phyloP scores from a whole-genome alignment of 192 early-diverging fungal genomes.

The Nowakowskiella sp. region DNA sequence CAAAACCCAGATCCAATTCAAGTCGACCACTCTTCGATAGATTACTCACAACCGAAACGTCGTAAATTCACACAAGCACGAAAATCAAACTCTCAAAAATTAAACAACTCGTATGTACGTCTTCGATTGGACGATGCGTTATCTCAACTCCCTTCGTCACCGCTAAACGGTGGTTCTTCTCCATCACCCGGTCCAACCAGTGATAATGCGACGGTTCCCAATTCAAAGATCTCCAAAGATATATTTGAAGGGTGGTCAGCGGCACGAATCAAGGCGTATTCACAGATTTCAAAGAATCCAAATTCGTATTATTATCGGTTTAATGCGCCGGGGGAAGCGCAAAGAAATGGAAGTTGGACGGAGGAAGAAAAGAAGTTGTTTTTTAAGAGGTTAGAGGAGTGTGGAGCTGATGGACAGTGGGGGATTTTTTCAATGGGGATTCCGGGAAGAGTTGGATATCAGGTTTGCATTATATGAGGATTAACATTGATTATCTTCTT shows the following conservation, averaged over 20 bases:
- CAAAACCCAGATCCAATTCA: background rate
- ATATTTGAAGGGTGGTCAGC: constrained; percentile 95
- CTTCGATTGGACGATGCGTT: constrained; percentile 75
- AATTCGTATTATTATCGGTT: constrained; percentile 98
- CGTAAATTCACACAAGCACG: constrained; percentile 4
- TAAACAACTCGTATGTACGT: no score
- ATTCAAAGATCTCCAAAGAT: constrained; percentile 59
- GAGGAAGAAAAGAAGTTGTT: constrained; percentile 80
- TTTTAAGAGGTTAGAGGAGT: constrained; percentile 70
- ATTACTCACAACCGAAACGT: background rate
- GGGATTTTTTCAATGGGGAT: constrained; percentile 93
- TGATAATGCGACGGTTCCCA: constrained; percentile 54
- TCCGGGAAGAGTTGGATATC: constrained; percentile 93
- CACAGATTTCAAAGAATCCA: constrained; percentile 87
- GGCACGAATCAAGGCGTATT: constrained; percentile 87
- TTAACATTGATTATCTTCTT: background rate
- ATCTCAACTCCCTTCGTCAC: constrained; percentile 76
- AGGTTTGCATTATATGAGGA: constrained; percentile 39
- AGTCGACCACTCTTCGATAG: background rate
- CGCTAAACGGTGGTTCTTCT: no score
- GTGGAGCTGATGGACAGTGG: constrained; percentile 95
- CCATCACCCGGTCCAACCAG: constrained; percentile 44
- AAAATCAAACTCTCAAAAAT: constrained; percentile 20
- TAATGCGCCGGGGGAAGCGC: constrained; percentile 93
- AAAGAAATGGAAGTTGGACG: constrained; percentile 86